phyloP scores from a whole-genome alignment of 2,329 filamentous ascomycete species.

The Zasmidium angulare region DNA sequence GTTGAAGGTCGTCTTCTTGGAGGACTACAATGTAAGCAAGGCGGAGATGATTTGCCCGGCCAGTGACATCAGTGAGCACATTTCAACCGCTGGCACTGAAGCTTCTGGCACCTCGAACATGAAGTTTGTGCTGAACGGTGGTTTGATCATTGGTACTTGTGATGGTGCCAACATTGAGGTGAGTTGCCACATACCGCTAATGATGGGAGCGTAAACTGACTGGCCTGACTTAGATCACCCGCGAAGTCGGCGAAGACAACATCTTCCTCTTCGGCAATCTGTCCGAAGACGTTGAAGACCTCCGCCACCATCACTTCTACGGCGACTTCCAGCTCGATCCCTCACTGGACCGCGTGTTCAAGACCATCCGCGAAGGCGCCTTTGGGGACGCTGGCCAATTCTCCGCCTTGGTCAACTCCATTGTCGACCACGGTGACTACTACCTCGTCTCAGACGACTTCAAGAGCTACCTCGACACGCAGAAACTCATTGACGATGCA shows the following conservation, averaged over 20 bases:
- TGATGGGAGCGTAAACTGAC: not conserved
- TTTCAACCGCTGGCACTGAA: slow-evolving; percentile 95
- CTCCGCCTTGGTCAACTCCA: slow-evolving; percentile 76
- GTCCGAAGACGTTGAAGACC: slow-evolving; percentile 92
- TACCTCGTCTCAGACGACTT: slow-evolving; percentile 98
- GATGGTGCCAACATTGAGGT: slow-evolving; percentile 88
- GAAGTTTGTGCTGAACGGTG: slow-evolving; percentile 98
- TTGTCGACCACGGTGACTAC: slow-evolving; percentile 92
- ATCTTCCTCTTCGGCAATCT: slow-evolving; percentile 98
- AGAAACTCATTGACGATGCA: slow-evolving; percentile 84
- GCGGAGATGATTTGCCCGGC: slow-evolving; percentile 94
- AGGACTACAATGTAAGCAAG: slow-evolving; percentile 99
- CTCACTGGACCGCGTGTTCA: slow-evolving; percentile 77
- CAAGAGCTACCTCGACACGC: slow-evolving; percentile 88
- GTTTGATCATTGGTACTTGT: slow-evolving; percentile 95
- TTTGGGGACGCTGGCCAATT: slow-evolving; percentile 83
- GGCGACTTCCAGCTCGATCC: slow-evolving; percentile 74
- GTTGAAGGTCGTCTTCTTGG: slow-evolving; percentile 94
- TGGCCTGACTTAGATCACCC: slow-evolving; percentile 67
- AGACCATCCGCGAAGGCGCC: slow-evolving; percentile 72
- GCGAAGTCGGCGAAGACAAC: slow-evolving; percentile 93
- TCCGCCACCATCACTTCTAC: slow-evolving; percentile 87
- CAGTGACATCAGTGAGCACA: slow-evolving; percentile 96
- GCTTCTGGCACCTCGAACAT: slow-evolving; percentile 91
- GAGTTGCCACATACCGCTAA: not conserved